Evolutionary conservation across 495 filamentous ascomycete genomes (phyloP), one percentile per base, ranked within the genome.

Genomic region (Aspergillus haitiensis): DNA sequence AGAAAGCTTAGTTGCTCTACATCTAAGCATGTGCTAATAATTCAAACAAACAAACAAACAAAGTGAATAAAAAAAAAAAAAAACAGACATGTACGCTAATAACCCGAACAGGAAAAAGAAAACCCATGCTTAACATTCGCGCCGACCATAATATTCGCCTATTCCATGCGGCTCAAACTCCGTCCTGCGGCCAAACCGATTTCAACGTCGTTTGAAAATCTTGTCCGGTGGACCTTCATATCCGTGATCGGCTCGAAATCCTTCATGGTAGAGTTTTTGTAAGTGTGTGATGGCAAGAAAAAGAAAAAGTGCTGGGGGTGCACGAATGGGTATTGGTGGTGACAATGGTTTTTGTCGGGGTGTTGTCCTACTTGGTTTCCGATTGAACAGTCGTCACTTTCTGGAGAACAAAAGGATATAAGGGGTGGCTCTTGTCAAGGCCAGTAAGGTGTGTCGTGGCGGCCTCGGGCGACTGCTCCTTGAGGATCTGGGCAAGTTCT

Each of bases 401-500:
- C 65, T 87, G 79, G 50, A 88, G 79, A 9, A 97, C 82, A 61
- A 82, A 74, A 54, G 80, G 74, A 76, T 86, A 97, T 15, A 97
- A 78, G 60, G 87, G 84, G 67, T 97, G 89, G 7, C 68, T 74
- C 59, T 83, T 73, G 64, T 89, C 83, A 27, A 97, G 78, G 16
- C 90, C 90, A 59, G 87, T 91, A 54, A 97, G 82, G 72, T 91
- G 74, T 56, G 86, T 84, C 7, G 90, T 86, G 2, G 86, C 87
- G 60, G 90, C 86, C 46, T 87, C 78, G 34, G 80, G 75, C 7
- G 72, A 75, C 67, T 85, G 82, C 61, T 83, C 79, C 64, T 87
- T 84, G 76, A 97, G 86, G 69, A 93, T 91, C 79, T 88, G 86
- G 62, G 90, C 89, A 44, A 97, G 81, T 66, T 93, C 84, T 35